Base-by-base conservation (phyloP, 176 grass and related monocot genomes). In the Elymus sibiricus region DNA sequence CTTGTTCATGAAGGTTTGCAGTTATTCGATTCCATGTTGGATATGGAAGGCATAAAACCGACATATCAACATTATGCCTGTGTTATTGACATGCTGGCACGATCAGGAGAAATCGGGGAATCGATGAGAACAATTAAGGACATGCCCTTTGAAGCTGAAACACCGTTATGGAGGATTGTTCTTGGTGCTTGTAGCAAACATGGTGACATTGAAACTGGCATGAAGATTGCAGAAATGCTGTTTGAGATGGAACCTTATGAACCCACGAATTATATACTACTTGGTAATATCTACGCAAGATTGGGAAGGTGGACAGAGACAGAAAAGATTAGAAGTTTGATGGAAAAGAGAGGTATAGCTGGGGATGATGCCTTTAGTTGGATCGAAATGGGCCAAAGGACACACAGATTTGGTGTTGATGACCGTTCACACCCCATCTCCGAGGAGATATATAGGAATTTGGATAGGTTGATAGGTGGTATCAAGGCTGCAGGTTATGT, bases 161-260 rank as follows among this genome's bases (percentile, higher is more conserved):
- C 70, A 21, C 55, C 83, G n/a, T 68, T 90, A 46, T 86, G 83
- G 88, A 86, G 88, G 80, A 86, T 64, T 77, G 62, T 86, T 25
- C 83, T 90, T 76, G 88, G 83, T 77, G 88, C 88, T 82, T 90
- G 88, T 79, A 77, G 83, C 84, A 90, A 90, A 82, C 83, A 90
- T 1, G 15, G 29, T 63, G 83, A 90, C 17, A 59, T 90, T 60
- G 39, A 2, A 61, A 82, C 78, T 29, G 83, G 83, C 34, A 78
- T 42, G 53, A 72, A 64, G 61, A 66, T 90, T 70, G 83, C 88
- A 77, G 72, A 86, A 39, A 77, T 86, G 88, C 53, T 90, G 16
- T 47, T 90, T 39, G 72, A 86, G 56, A 60, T 63, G 37, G 88
- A 90, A 49, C 83, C 88, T 3, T 59, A 59, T 31, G 88, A 90